Evolutionary conservation across 345 rosid species (phyloP), one percentile per base, ranked within the genome.

Genomic region (Gossypium anomalum): DNA sequence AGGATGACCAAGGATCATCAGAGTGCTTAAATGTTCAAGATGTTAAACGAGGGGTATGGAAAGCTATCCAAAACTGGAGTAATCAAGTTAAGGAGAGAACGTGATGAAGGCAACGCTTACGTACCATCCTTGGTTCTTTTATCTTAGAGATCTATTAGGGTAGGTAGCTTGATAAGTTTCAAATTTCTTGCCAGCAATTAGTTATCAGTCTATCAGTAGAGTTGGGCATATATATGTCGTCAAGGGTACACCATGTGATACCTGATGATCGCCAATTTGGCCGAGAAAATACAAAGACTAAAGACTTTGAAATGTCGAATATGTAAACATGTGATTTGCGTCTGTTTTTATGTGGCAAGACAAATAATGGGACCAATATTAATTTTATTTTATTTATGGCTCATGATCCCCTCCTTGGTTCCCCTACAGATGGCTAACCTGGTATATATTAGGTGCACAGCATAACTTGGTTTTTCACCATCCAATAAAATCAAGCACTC

Each of bases 31-130:
- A 89, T 80, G 85, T 78, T 70, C 82, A 85, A 80, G 76, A 48
- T 71, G 85, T 90, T 75, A 80, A 82, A 78, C 79, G 80, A 44
- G 87, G 85, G 76, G 84, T 89, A 44, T 17, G 82, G 73, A 81
- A 82, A 67, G 88, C 91, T 52, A 83, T 90, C 64, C 75, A 74
- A 64, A 76, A 74, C 62, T 85, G 88, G 88, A 82, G 80, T 25
- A 8, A 22, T 58, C 81, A 78, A 62, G 75, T 66, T 41, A 70
- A 76, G 9, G 62, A 27, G n/a, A 11, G 25, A 44, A 22, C 58
- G 63, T 22, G 58, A 49, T 49, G 41, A 47, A 19, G 71, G 72
- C 61, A 27, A n/a, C 25, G 25, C 12, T 53, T 53, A 38, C 3
- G n/a, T 58, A 68, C 9, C 44, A 6, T 55, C 20, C 52, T 23